Conservation (phyloP, 1,139 yeast genomes). For the Pichia inconspicua region DNA sequence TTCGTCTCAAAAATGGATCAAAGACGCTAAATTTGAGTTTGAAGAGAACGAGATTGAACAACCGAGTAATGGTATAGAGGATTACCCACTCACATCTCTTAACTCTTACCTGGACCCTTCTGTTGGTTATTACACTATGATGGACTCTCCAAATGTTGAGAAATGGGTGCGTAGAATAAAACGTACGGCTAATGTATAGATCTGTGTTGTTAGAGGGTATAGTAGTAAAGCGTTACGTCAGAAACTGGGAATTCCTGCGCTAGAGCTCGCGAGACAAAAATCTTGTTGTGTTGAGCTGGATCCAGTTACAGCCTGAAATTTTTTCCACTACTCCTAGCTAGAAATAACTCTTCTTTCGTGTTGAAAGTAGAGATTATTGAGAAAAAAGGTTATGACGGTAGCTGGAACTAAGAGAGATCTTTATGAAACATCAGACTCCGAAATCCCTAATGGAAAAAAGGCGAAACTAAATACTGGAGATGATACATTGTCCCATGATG, state of each 20-base stretch:
- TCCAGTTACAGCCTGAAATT: not conserved
- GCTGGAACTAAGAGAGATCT: not conserved
- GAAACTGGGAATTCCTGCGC: too few relatives aligned
- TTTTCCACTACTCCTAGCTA: not conserved
- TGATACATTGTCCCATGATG: not conserved
- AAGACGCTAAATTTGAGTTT: constrained; percentile 11
- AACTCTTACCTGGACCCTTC: constrained; percentile 11
- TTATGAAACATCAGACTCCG: not conserved
- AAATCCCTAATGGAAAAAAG: not conserved
- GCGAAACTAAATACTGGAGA: not conserved
- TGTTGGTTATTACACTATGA: constrained; percentile 5
- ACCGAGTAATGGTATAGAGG: not conserved
- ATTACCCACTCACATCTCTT: constrained; percentile 6
- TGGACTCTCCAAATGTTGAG: constrained; percentile 2
- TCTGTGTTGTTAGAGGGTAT: not conserved
- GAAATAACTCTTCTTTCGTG: too few relatives aligned
- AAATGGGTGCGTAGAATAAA: constrained; percentile 8
- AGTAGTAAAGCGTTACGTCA: not conserved
- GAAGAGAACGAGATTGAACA: not conserved
- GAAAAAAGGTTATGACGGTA: not conserved
- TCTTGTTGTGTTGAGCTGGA: not conserved
- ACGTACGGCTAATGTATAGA: not conserved
- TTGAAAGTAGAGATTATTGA: not conserved
- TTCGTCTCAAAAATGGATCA: constrained; percentile 15
- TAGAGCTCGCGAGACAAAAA: not conserved